These are phyloP conservation scores for Neofusicoccum parvum DNA, from an alignment of 2,329 filamentous ascomycete genomes.

Conservation along the genomic window DNA sequence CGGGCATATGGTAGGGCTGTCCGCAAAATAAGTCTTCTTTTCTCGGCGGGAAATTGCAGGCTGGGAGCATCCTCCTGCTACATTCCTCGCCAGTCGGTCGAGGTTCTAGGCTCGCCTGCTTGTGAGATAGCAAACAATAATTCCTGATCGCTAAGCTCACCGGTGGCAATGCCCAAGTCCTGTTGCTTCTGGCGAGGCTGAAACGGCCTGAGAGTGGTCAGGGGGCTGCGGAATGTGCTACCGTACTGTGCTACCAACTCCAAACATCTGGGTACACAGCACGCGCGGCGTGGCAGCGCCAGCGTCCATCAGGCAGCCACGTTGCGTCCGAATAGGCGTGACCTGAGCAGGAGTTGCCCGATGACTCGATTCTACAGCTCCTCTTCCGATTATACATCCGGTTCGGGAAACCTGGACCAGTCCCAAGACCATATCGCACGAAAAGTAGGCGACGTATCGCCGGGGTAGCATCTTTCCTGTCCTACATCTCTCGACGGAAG, in stretches of 20 bases:
- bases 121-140: slow-evolving; percentile 17
- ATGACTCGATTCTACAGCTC: background rate
- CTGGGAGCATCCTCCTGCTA: slow-evolving; percentile 1
- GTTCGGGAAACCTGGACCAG: background rate
- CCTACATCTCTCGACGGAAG: no score
- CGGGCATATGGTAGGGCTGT: background rate
- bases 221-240: slow-evolving; percentile 13
- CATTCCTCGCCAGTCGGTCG: slow-evolving; percentile 2
- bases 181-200: slow-evolving; percentile 14
- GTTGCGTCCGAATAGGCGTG: background rate
- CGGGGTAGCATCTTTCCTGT: background rate
- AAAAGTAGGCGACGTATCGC: background rate
- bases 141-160: background rate
- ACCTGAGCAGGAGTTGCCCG: background rate
- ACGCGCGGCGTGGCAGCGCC: background rate
- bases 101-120: slow-evolving; percentile 1
- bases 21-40: background rate
- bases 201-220: background rate
- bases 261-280: slow-evolving; percentile 7
- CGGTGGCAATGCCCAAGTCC: background rate
- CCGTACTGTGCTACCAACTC: slow-evolving; percentile 8
- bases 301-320: background rate
- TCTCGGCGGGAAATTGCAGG: slow-evolving; percentile 1
- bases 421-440: background rate
- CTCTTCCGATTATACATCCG: no score